Base-by-base conservation (phyloP, 371 early-diverging fungal species). In the Rhizoclosmatium hyalinum region DNA sequence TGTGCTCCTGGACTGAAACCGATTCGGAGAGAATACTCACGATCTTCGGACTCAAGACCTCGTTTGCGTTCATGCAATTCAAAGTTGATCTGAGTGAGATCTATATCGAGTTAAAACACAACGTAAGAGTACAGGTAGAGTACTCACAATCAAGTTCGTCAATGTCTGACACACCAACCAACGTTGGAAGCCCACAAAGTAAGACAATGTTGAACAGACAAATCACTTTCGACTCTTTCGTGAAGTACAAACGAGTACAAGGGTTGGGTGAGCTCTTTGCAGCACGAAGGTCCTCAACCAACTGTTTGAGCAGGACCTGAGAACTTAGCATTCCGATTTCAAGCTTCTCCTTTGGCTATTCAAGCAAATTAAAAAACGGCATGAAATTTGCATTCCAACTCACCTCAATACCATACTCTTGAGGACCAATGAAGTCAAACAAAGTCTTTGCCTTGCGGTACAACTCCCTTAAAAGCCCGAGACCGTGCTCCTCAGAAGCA, bases 51-150 rank as follows among this genome's bases (percentile, higher is more conserved):
- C 0, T 83, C 89, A 39, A 80, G 79, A 2, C 85, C 84, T 47
- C 91, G 89, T 63, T 89, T 91, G 47, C 98, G 88, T 81, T 97
- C 98, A 72, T 97, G 96, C 17, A 98, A 83, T 81, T 98, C 98
- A 79, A 98, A 96, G 4, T 95, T 96, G 66, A 98, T 97, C 72
- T 98, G 98, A 2, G 98, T 96, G 68, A 98, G 81, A 77, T 95
- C 84, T 86, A 61, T 1, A 75, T 42, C 32, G 24, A 43, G n/a
- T 10, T 41, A 60, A 45, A 50, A 14, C 12, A 66, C 53, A 55
- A 43, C 6, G 42, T 10, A 46, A 58, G 47, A 68, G 39, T 3
- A 73, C 21, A 61, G 57, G 72, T 12, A 41, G n/a, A 67, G 63
- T 14, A 83, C 90, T 85, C 90, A 93, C 93, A 98, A 75, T 98